Base-by-base conservation (phyloP, 306 rosid species). In the Comarum palustre region DNA sequence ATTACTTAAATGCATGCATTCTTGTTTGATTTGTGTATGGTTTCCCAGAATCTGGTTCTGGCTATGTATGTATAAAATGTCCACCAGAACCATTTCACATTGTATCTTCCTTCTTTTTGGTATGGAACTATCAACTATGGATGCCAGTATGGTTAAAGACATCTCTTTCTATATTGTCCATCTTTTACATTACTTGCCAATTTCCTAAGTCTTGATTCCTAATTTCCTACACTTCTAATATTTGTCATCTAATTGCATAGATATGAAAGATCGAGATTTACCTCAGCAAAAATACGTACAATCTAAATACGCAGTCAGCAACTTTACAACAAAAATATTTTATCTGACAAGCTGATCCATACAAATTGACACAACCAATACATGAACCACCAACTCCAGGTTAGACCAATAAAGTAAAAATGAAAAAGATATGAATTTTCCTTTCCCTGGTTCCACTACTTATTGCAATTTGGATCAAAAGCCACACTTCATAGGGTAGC, bases 391-490 rank as follows among this genome's bases (percentile, higher is more conserved):
- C 24, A 3, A 16, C 17, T 34, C 45, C 45, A 61, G 15, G 6
- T 61, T 61, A n/a, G 45, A 61, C 43, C n/a, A n/a, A n/a, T n/a
- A 31, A 19, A 61, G 16, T 12, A 61, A 15, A 60, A 60, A 61
- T 16, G 8, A 57, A 25, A 57, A 4, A 13, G 6, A n/a, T n/a
- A 16, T 7, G 2, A 66, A 76, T 22, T 32, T 78, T 74, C 69
- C 76, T 63, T 46, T 10, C 46, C 76, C 62, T 24, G 78, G 41
- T 78, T 77, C 76, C 78, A 65, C 78, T 72, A 51, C 72, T 84
- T 73, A 77, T 76, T 85, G 20, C 57, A 34, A 61, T 48, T 61
- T 69, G 72, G 22, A 62, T 47, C 20, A 63, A 38, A 46, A 73
- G 55, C 75, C 59, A 39, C 48, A 7, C 17, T 43, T 29, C 43